Conservation (phyloP, 1,284 basidiomycete genomes). For the Leccinum angustisporum region DNA sequence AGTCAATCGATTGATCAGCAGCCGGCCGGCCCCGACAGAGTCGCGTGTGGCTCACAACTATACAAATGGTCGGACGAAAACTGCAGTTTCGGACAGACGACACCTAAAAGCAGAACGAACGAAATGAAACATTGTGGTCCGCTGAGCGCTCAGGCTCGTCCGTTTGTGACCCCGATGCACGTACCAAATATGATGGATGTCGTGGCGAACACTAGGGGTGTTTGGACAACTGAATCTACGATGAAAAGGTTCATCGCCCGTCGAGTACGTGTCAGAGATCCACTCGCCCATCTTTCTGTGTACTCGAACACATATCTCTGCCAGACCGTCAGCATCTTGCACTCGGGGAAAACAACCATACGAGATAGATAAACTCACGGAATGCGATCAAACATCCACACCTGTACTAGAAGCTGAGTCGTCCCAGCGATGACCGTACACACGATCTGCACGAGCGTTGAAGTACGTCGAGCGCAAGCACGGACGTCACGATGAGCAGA, state of each 20-base stretch:
- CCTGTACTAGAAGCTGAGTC: conserved; percentile 41
- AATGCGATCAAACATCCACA: conserved; percentile 45
- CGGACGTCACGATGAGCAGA: background rate
- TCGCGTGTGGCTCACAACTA: conserved; percentile 19
- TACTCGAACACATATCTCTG: conserved; percentile 34
- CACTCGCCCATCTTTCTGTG: conserved; percentile 35
- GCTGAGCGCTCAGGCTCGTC: background rate
- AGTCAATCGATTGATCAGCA: background rate
- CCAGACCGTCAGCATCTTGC: background rate
- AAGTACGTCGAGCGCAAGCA: background rate
- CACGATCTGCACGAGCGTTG: conserved; percentile 26
- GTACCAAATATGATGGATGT: conserved; percentile 39
- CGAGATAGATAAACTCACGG: conserved; percentile 11
- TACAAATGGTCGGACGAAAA: conserved; percentile 40
- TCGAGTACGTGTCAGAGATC: background rate
- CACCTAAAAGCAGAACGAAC: conserved; percentile 24
- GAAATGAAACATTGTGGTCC: background rate
- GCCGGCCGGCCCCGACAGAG: background rate
- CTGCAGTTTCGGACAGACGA: conserved; percentile 40
- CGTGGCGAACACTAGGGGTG: conserved; percentile 38
- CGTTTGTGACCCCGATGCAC: background rate
- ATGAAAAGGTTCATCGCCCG: background rate
- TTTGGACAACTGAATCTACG: conserved; percentile 38
- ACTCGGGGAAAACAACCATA: background rate
- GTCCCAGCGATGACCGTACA: conserved; percentile 44